Base-by-base conservation (phyloP, 495 filamentous ascomycete genomes). In the Hypoxylon intermedium region DNA sequence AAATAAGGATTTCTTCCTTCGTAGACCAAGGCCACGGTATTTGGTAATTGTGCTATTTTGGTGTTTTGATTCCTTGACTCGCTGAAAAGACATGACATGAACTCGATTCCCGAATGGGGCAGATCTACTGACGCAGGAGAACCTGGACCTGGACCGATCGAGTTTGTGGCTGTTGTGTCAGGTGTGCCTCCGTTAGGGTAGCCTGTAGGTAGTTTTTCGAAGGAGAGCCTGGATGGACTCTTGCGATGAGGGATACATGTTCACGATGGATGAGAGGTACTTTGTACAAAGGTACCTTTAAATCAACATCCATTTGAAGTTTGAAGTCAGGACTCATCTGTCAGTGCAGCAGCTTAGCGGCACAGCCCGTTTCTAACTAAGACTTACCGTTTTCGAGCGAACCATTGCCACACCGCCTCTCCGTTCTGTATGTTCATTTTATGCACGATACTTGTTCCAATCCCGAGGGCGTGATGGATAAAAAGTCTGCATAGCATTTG, bases 111-210 rank as follows among this genome's bases (percentile, higher is more conserved):
- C 62, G 52, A 60, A 65, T 57, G 23, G 41, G 37, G 56, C n/a
- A 52, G 62, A 60, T 57, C 40, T 65, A 37, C 62, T 56, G 62
- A 60, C 47, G 56, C 52, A 65, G 62, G 62, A 65, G 62, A 65
- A 42, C 55, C 55, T 19, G 46, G 56, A 43, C 51, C 50, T 47
- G 34, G 59, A 31, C 48, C n/a, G 9, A 43, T 58, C 26, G 26
- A 53, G 23, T 33, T 40, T 53, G 47, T 53, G 47, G 53, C 59
- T 60, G 46, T 49, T 47, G 46, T 60, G 41, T 65, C 56, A 60
- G 61, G 26, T 55, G 61, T n/a, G 18, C 26, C 45, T 48, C 13
- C 23, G 4, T 45, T 30, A 5, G 18, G 15, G 26, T 21, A 34
- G 12, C 37, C 21, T 49, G 13, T 19, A 13, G 24, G 53, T 40